These are phyloP conservation scores for Thraustochytrium sp. DNA, from an alignment of 352 stramenopile species.

Conservation along the genomic window DNA sequence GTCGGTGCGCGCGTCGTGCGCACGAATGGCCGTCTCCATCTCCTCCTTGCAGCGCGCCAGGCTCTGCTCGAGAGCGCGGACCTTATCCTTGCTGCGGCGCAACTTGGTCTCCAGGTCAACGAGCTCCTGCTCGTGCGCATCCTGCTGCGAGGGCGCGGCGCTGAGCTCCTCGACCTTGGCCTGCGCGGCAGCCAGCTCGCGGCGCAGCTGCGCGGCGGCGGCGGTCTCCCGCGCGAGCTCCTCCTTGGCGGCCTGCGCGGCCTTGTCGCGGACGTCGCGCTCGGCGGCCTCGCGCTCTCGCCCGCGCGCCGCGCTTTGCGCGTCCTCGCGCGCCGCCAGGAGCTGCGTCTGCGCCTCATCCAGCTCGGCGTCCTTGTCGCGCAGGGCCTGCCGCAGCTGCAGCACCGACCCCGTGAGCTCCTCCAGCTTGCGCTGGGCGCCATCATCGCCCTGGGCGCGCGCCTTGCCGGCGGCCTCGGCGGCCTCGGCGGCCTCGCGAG, in stretches of 20 bases:
- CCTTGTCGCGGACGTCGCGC: background rate
- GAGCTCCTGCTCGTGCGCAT: constrained; percentile 1
- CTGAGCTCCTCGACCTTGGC: constrained; percentile 10
- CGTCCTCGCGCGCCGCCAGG: background rate
- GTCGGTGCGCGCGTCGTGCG: background rate
- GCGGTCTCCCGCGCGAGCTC: constrained; percentile 19
- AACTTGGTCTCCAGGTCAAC: background rate
- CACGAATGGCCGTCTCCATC: constrained; percentile 7
- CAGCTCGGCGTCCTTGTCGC: constrained; percentile 21
- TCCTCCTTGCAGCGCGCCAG: constrained; percentile 19
- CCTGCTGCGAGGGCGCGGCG: background rate
- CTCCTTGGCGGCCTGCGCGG: background rate
- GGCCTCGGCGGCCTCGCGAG: background rate
- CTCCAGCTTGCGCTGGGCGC: background rate
- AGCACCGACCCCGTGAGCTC: background rate
- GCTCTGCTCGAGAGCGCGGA: background rate
- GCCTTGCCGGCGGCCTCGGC: background rate
- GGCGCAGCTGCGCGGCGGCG: background rate
- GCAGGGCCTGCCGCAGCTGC: background rate
- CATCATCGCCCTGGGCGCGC: background rate
- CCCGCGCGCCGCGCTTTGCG: background rate
- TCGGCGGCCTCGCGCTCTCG: background rate
- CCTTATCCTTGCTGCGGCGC: background rate
- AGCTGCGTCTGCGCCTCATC: background rate
- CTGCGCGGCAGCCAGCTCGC: constrained; percentile 2